Evolutionary conservation across 768 basidiomycete genomes (phyloP), one percentile per base, ranked within the genome.

Genomic region (Rhizopogon roseolus): DNA sequence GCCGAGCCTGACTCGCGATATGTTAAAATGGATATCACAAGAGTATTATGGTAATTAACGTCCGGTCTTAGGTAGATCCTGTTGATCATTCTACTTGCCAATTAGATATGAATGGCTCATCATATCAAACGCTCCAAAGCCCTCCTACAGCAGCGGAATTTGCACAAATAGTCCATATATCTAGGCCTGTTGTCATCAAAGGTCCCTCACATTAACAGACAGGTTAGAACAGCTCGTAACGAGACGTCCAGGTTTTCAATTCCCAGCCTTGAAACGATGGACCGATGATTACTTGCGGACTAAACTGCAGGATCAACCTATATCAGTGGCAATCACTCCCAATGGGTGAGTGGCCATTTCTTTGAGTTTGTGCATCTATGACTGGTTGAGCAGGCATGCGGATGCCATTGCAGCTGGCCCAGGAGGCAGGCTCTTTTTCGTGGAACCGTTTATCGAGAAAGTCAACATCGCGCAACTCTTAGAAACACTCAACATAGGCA

Each of bases 281-380:
- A 75, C 81, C 10, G 73, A 85, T 63, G 72, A 80, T 45, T 86
- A 87, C 63, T 77, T 94, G 11, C 62, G 69, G 11, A 59, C 73
- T n/a, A 66, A 64, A 48, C 82, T 90, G 78, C 82, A 77, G 3
- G 68, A 79, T 4, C 67, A 66, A 27, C 50, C 58, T 32, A 77
- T 94, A 38, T 86, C 88, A 6, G 81, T 95, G 29, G 89, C 92
- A 1, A 76, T 88, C 40, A 94, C 93, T 5, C 90, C 92, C 0
- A 82, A 92, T 57, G 93, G 92, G 93, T 92, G 57, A 58, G 78
- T 38, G 19, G 6, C 17, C 8, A 36, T 36, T 48, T 48, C 5
- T 10, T 22, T 25, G 19, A 48, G 34, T 3, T 5, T 16, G 22
- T 48, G 9, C 22, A 16, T 48, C 46, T 22, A 34, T 48, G 9